Conservation (phyloP, 805 yeast genomes). For the Scheffersomyces coipomensis region DNA sequence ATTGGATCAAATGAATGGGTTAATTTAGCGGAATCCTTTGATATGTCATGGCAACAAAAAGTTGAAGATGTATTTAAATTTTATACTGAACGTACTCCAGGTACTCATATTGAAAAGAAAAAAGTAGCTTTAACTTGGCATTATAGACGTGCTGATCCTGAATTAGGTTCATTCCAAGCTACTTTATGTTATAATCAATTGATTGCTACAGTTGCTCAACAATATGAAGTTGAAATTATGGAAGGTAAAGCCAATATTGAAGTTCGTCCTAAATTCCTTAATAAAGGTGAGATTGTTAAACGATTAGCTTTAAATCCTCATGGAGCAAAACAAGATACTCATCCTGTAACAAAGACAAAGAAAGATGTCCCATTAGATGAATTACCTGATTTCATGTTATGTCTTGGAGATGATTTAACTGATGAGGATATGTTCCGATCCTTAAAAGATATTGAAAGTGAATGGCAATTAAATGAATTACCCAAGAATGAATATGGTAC, state of each 20-base stretch:
- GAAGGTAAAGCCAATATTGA: conserved; percentile 96
- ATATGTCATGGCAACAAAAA: conserved; percentile 92
- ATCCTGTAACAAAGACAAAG: conserved; percentile 17
- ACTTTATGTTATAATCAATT: conserved; percentile 61
- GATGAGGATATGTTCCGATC: conserved; percentile 97
- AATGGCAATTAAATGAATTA: conserved; percentile 45
- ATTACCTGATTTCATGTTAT: conserved; percentile 80
- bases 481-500: conserved; percentile 46
- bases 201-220: conserved; percentile 53
- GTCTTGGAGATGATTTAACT: conserved; percentile 94
- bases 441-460: conserved; percentile 58
- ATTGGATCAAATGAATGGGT: conserved; percentile 70
- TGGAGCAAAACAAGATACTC: conserved; percentile 50
- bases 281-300: conserved; percentile 94
- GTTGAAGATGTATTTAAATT: conserved; percentile 71
- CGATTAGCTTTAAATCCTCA: conserved; percentile 66
- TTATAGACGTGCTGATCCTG: conserved; percentile 92
- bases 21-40: conserved; percentile 75
- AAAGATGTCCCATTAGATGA: conserved; percentile 37
- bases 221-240: conserved; percentile 91
- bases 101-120: conserved; percentile 81
- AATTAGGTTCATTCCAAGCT: conserved; percentile 86
- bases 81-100: conserved; percentile 88
- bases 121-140: conserved; percentile 98
- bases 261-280: conserved; percentile 92